A percentile compares a stretch with the other conserved stretches of the same genome.
Evolutionary conservation across 163 green algal species (phyloP).

Genomic region (Scenedesmus sp.): DNA sequence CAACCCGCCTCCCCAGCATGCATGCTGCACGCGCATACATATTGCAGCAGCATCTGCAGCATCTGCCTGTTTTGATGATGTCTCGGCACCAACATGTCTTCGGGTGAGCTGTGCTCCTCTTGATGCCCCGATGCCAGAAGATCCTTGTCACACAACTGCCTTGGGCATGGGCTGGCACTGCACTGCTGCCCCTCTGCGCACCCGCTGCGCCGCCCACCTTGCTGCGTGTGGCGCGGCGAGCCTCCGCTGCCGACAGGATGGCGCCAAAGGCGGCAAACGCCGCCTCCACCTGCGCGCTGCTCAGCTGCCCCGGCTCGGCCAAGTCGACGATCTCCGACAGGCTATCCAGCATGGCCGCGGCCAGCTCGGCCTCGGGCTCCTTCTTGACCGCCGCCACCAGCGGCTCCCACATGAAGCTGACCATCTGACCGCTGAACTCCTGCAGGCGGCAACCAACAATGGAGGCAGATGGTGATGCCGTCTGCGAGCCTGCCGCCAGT

Average conservation of each 20-base stretch:
- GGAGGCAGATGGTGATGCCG: too few species aligned
- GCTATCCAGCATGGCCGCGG: conserved; percentile 75
- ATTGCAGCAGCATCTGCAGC: too few species aligned
- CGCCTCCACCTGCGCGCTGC: conserved; percentile 40
- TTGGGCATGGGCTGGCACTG: too few species aligned
- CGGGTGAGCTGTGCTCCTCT: too few species aligned
- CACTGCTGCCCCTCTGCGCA: too few species aligned
- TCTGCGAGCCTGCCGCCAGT: too few species aligned
- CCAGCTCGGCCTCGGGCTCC: conserved; percentile 86
- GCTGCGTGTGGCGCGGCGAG: background rate
- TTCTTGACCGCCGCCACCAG: conserved; percentile 87
- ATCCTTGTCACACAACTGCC: too few species aligned
- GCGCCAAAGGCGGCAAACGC: conserved; percentile 37
- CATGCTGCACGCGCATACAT: too few species aligned
- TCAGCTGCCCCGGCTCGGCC: conserved; percentile 51
- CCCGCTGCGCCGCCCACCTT: background rate
- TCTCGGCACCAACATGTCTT: too few species aligned
- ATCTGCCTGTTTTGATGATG: too few species aligned
- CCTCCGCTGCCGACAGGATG: conserved; percentile 22
- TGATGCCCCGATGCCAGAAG: too few species aligned
- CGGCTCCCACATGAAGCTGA: conserved; percentile 81
- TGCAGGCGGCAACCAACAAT: conserved; percentile 6
- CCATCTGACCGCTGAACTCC: conserved; percentile 73
- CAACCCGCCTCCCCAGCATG: too few species aligned
- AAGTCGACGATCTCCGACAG: conserved; percentile 83